Evolutionary conservation across 2,329 filamentous ascomycete genomes (phyloP).

Genomic region (Aspergillus latus): DNA sequence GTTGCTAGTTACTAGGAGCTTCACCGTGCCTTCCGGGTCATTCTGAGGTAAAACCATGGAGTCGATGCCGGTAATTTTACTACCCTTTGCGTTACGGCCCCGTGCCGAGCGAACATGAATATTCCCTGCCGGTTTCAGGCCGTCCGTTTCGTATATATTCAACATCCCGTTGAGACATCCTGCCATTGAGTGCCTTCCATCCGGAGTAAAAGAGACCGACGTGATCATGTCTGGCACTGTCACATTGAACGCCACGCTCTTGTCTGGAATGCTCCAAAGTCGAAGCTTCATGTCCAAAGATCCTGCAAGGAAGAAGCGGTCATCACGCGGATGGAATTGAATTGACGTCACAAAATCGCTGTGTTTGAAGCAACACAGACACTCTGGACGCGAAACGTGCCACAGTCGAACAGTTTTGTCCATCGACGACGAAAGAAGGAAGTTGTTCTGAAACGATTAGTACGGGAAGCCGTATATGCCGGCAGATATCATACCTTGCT

Average conservation of each 20-base stretch:
- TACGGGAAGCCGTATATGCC: background rate
- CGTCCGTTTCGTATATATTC: constrained; percentile 90
- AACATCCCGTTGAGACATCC: constrained; percentile 83
- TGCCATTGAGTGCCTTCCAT: constrained; percentile 85
- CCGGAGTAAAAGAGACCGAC: constrained; percentile 87
- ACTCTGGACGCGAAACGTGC: constrained; percentile 83
- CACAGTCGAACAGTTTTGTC: constrained; percentile 95
- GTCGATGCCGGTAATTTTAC: constrained; percentile 94
- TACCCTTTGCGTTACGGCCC: constrained; percentile 91
- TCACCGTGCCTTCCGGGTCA: constrained; percentile 65
- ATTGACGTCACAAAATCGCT: constrained; percentile 94
- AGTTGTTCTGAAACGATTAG: constrained; percentile 67
- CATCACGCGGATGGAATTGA: constrained; percentile 89
- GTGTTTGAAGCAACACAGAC: constrained; percentile 90
- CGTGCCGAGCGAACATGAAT: constrained; percentile 90
- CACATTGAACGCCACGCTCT: constrained; percentile 79
- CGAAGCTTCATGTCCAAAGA: constrained; percentile 85
- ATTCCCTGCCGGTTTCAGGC: constrained; percentile 77
- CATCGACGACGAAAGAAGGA: constrained; percentile 93
- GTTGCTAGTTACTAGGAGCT: constrained; percentile 88
- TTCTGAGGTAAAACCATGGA: constrained; percentile 63
- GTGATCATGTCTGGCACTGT: constrained; percentile 85
- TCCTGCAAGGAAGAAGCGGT: constrained; percentile 93
- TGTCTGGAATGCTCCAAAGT: constrained; percentile 96
- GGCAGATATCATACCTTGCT: constrained; percentile 65